phyloP scores from a whole-genome alignment of 2,329 filamentous ascomycete species.

The Colletotrichum somersetense region DNA sequence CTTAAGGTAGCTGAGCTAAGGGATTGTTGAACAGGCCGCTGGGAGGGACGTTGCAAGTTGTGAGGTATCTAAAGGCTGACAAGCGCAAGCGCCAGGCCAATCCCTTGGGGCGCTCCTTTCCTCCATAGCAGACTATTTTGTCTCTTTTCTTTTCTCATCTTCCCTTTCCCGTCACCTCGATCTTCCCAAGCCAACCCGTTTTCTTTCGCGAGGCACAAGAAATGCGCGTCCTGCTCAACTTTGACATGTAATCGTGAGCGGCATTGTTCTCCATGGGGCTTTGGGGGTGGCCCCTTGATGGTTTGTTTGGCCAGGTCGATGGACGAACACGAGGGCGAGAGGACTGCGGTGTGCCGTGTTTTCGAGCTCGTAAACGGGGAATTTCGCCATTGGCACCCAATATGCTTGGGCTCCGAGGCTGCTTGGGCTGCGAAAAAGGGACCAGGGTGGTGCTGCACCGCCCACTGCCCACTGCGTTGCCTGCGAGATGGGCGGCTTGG shows the following conservation, averaged over 20 bases:
- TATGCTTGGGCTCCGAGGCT: constrained; percentile 29
- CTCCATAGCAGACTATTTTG: neutral
- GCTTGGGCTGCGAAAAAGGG: constrained; percentile 37
- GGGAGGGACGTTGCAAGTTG: constrained; percentile 11
- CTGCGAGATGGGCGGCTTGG: constrained; percentile 46
- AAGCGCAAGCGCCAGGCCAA: constrained; percentile 1
- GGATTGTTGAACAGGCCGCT: neutral
- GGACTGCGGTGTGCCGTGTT: neutral
- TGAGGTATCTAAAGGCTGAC: constrained; percentile 1
- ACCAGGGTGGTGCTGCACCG: constrained; percentile 30
- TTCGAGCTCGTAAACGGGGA: constrained; percentile 26
- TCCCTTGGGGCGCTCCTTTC: constrained; percentile 14
- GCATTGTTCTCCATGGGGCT: neutral
- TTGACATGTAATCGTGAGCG: neutral
- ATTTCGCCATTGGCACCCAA: constrained; percentile 35
- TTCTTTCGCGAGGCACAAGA: neutral
- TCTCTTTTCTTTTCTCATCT: neutral
- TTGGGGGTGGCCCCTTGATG: neutral
- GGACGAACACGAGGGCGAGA: constrained; percentile 30
- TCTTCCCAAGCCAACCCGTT: neutral
- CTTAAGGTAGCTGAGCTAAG: constrained; percentile 24
- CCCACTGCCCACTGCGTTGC: constrained; percentile 32
- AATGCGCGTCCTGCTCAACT: neutral
- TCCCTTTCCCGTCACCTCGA: neutral
- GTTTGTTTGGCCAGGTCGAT: constrained; percentile 9